Evolutionary conservation across 2,329 filamentous ascomycete species (phyloP), one percentile per base, ranked within the genome.

Genomic region (Clarireedia hainanense): DNA sequence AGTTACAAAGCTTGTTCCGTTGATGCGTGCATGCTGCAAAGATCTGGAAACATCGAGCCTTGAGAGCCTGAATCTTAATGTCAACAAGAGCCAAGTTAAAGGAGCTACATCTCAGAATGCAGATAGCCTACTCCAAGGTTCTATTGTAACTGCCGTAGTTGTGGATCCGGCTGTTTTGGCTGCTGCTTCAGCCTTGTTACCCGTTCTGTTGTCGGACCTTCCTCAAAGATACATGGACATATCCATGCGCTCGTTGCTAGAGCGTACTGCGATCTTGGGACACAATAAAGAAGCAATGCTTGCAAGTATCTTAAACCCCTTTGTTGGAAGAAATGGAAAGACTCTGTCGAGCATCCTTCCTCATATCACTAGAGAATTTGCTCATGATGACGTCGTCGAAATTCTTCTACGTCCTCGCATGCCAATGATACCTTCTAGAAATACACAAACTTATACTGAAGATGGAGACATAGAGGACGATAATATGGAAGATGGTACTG

Each of bases 291-390:
- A 84, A 34, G 86, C 88, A 43, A 88, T 96, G 80, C 67, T 94
- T 10, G 83, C 90, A 5, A 92, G 89, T 68, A 84, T 95, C 12
- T 74, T 96, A 57, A 90, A 94, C 69, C 89, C 90, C 0, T 81
- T 84, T 70, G 73, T 83, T 60, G 75, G 84, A 65, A 75, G 80
- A 65, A 78, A 84, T 67, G 80, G 85, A 43, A 76, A 81, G 60
- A 79, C 81, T 51, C 81, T 84, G 58, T 78, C 87, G 27, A 94
- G 86, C 68, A 85, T 96, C 48, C 72, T 96, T 48, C 91, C 92
- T 0, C 88, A 95, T 64, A 74, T 96, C 26, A 80, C 83, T 6
- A 79, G 84, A 54, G 78, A 81, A 50, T 88, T 84, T 64, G 76
- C 83, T 0, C 69, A 77, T 10, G 80, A 85, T 50, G 75, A 80